phyloP scores from a whole-genome alignment of 2,329 filamentous ascomycete species.

The Stemphylium beticola region DNA sequence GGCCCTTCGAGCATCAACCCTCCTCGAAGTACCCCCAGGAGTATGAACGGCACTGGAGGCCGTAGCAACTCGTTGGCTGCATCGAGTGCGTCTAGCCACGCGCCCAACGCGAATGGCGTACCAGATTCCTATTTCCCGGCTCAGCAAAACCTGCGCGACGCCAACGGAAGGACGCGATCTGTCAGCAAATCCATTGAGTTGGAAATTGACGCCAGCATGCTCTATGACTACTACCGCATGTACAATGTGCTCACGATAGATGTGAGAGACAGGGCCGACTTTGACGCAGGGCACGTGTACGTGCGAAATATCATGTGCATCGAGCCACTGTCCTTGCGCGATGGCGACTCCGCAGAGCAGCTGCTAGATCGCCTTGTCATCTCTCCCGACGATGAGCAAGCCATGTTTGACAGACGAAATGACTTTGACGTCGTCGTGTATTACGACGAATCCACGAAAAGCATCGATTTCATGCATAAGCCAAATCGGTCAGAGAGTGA shows the following conservation, averaged over 20 bases:
- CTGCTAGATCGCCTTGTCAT: constrained; percentile 72
- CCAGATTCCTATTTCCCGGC: constrained; percentile 53
- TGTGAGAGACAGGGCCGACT: constrained; percentile 78
- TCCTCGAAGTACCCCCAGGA: constrained; percentile 69
- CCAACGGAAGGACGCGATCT: constrained; percentile 44
- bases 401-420: constrained; percentile 73
- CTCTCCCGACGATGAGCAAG: constrained; percentile 75
- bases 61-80: constrained; percentile 62
- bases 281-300: constrained; percentile 88
- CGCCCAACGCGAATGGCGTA: constrained; percentile 45
- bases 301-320: constrained; percentile 85
- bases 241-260: constrained; percentile 83
- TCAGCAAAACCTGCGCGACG: constrained; percentile 23
- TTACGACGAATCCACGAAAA: constrained; percentile 77
- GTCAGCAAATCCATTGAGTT: constrained; percentile 61
- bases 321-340: constrained; percentile 78
- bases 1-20: constrained; percentile 69
- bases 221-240: constrained; percentile 72
- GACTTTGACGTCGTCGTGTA: constrained; percentile 88
- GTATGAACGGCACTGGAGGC: constrained; percentile 62
- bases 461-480: constrained; percentile 60
- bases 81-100: constrained; percentile 46
- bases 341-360: constrained; percentile 69
- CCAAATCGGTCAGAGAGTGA: constrained; percentile 52
- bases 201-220: constrained; percentile 71